phyloP scores from a whole-genome alignment of 1,284 basidiomycete species.

The Porogramme epimiltina region DNA sequence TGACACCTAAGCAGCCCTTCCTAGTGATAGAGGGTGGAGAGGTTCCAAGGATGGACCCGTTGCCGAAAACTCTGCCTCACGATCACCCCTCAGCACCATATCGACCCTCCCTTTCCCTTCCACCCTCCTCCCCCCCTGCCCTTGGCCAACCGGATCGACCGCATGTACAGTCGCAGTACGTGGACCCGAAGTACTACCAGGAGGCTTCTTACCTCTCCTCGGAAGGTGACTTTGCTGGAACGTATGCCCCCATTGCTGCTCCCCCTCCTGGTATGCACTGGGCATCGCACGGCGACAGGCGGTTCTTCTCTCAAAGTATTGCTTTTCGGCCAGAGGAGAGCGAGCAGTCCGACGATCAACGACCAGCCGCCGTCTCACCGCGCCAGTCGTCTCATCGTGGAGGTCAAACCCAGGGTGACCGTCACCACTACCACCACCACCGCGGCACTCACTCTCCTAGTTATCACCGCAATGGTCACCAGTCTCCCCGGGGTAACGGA shows the following conservation, averaged over 20 bases:
- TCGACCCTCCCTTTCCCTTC: conserved; percentile 34
- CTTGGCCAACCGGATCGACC: conserved; percentile 18
- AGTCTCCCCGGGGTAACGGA: conserved; percentile 4
- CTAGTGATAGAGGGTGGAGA: conserved; percentile 25
- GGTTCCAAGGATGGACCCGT: conserved; percentile 38
- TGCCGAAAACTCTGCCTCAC: conserved; percentile 60
- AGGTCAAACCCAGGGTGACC: conserved; percentile 6
- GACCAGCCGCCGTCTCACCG: conserved; percentile 8
- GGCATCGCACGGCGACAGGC: conserved; percentile 15
- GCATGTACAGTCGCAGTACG: conserved; percentile 1
- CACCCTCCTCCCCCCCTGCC: conserved; percentile 28
- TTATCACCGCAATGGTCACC: conserved; percentile 12
- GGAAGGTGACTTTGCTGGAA: neutral
- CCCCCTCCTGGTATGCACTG: conserved; percentile 15
- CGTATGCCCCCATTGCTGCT: neutral
- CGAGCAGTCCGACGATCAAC: conserved; percentile 21
- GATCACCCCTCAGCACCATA: conserved; percentile 49
- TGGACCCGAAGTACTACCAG: conserved; percentile 1
- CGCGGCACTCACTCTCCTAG: conserved; percentile 6
- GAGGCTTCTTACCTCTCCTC: conserved; percentile 8
- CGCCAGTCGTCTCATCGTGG: neutral
- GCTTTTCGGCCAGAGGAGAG: conserved; percentile 13
- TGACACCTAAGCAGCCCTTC: conserved; percentile 27
- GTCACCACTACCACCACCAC: conserved; percentile 15
- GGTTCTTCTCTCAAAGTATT: conserved; percentile 12